Conservation (phyloP, 1,284 basidiomycete species). For the Retiboletus flavoniger region DNA sequence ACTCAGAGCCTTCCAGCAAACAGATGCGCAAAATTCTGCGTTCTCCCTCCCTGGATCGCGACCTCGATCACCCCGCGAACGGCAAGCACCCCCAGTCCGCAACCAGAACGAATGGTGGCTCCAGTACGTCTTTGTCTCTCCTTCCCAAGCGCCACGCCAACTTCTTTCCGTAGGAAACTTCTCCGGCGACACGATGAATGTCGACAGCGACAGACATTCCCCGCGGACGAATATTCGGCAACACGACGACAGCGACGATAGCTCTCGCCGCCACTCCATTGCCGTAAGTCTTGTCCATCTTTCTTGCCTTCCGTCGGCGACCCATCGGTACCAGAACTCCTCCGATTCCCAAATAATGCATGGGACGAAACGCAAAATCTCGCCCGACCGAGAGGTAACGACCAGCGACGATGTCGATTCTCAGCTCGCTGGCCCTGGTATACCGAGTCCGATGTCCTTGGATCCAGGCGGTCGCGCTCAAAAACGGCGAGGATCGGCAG, state of each 20-base stretch:
- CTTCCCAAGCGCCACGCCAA: conserved; percentile 1
- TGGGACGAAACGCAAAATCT: conserved; percentile 80
- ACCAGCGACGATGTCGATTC: conserved; percentile 61
- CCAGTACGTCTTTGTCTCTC: conserved; percentile 23
- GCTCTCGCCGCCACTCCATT: conserved; percentile 65
- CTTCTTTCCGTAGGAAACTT: conserved; percentile 30
- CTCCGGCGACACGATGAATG: conserved; percentile 40
- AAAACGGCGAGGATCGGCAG: conserved; percentile 76
- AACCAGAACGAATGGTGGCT: conserved; percentile 22
- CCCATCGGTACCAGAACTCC: conserved; percentile 25
- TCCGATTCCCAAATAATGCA: conserved; percentile 46
- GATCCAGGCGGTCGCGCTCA: conserved; percentile 66
- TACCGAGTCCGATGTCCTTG: conserved; percentile 52
- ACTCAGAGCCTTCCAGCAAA: conserved; percentile 39
- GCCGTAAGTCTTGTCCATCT: conserved; percentile 41
- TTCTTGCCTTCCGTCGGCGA: not conserved
- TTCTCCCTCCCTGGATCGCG: conserved; percentile 47
- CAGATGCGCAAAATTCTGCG: conserved; percentile 52
- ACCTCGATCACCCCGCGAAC: conserved; percentile 15
- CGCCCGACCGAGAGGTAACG: conserved; percentile 56
- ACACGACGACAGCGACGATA: conserved; percentile 56
- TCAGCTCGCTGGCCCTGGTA: conserved; percentile 66
- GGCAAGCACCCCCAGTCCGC: conserved; percentile 24
- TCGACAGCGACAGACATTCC: conserved; percentile 40
- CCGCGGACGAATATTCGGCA: conserved; percentile 34